Percentiles rank a stretch among this genome's conserved stretches.
Conservation (phyloP, 176 grass and related monocot species). For the Miscanthus lutarioriparius region DNA sequence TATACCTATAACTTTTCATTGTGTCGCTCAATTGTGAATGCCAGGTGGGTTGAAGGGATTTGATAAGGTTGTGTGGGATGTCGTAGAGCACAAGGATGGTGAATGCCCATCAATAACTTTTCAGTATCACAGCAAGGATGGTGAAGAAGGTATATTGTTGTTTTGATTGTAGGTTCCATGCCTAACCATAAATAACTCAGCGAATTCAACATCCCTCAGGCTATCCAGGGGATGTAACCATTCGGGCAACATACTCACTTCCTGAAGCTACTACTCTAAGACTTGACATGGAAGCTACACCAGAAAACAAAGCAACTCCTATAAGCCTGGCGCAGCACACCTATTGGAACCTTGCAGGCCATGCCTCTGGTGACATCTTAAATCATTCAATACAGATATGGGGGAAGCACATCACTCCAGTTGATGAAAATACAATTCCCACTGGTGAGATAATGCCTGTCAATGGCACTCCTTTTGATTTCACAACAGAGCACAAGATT, state of each 20-base stretch:
- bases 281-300: conserved; percentile 79
- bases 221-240: conserved; percentile 70
- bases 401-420: conserved; percentile 69
- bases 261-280: conserved; percentile 55
- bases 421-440: conserved; percentile 65
- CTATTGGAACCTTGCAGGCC: conserved; percentile 98
- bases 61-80: conserved; percentile 86
- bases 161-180: background rate
- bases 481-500: conserved; percentile 56
- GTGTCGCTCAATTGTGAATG: conserved; percentile 16
- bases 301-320: conserved; percentile 67
- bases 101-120: conserved; percentile 76
- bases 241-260: conserved; percentile 68
- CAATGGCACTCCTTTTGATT: conserved; percentile 64
- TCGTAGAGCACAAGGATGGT: conserved; percentile 55
- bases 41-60: conserved; percentile 78
- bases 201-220: conserved; percentile 39
- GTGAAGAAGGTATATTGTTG: conserved; percentile 66
- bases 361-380: conserved; percentile 63
- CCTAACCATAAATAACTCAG: background rate
- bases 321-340: conserved; percentile 85
- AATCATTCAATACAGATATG: conserved; percentile 71
- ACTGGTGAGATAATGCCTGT: conserved; percentile 68
- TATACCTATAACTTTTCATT: background rate
- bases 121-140: conserved; percentile 76